These are phyloP conservation scores for Malassezia restricta DNA, from an alignment of 1,284 basidiomycete genomes.

Conservation along the genomic window DNA sequence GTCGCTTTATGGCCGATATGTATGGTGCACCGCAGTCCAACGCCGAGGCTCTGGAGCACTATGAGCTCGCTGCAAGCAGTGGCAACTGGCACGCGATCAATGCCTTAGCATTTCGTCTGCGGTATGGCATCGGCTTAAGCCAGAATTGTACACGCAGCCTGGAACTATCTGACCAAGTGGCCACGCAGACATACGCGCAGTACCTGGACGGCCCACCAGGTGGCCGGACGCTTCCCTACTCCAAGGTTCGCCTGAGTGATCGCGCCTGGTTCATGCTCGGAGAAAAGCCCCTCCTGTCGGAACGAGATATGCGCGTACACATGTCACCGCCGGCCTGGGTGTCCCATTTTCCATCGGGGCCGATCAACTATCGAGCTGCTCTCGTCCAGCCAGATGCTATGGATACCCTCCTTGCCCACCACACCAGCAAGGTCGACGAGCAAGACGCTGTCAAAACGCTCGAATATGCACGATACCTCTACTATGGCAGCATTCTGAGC, in stretches of 20 bases:
- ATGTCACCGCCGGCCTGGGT: not conserved
- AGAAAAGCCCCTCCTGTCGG: not conserved
- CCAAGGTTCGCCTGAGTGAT: constrained; percentile 73
- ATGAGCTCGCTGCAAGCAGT: constrained; percentile 79
- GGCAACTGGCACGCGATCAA: constrained; percentile 77
- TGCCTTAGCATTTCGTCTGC: constrained; percentile 86
- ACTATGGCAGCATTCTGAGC: constrained; percentile 37
- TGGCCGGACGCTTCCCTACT: constrained; percentile 70
- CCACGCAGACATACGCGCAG: constrained; percentile 51
- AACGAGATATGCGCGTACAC: not conserved
- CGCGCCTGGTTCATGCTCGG: constrained; percentile 44
- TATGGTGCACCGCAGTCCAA: not conserved
- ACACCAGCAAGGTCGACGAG: not conserved
- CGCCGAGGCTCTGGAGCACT: constrained; percentile 66
- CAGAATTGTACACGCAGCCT: constrained; percentile 54
- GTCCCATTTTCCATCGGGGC: not conserved
- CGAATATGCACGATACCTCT: constrained; percentile 1
- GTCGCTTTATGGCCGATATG: constrained; percentile 1
- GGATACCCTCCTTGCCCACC: not conserved
- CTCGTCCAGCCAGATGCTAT: not conserved
- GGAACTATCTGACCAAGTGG: constrained; percentile 30
- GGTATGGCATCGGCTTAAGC: constrained; percentile 68
- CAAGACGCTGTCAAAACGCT: not conserved
- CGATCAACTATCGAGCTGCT: not conserved
- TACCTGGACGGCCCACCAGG: constrained; percentile 80